phyloP scores from a whole-genome alignment of 2,329 filamentous ascomycete genomes.

The Lizonia empirigonia region DNA sequence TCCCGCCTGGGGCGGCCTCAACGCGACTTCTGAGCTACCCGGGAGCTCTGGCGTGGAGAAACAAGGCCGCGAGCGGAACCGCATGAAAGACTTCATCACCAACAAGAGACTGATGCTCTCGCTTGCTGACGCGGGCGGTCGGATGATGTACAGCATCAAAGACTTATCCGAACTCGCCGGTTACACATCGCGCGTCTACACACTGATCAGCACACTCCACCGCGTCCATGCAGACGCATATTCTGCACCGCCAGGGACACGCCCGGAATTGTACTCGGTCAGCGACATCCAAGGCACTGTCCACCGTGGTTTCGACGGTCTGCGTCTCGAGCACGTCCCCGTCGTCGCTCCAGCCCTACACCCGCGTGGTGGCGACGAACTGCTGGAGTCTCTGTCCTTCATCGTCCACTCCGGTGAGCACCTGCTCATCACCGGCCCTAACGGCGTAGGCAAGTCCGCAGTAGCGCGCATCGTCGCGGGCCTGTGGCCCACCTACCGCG shows the following conservation, averaged over 20 bases:
- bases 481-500: constrained; percentile 94
- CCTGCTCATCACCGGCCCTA: constrained; percentile 90
- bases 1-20: constrained; percentile 88
- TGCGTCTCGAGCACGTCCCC: constrained; percentile 90
- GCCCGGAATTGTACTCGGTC: constrained; percentile 83
- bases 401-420: constrained; percentile 91
- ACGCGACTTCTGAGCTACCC: constrained; percentile 71
- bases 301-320: constrained; percentile 92
- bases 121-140: constrained; percentile 89
- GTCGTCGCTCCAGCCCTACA: constrained; percentile 87
- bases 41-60: constrained; percentile 47
- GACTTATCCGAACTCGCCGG: constrained; percentile 94
- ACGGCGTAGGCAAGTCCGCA: constrained; percentile 91
- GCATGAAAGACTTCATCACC: constrained; percentile 99
- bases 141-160: constrained; percentile 99
- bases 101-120: constrained; percentile 99
- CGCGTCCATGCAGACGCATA: constrained; percentile 92
- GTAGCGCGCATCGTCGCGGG: constrained; percentile 88
- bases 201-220: constrained; percentile 91
- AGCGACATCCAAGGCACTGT: constrained; percentile 92
- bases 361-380: constrained; percentile 88
- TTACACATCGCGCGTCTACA: constrained; percentile 95
- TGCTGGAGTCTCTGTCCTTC: constrained; percentile 86
- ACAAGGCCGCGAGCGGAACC: constrained; percentile 72
- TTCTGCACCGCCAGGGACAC: constrained; percentile 67